Conservation (phyloP, 2,329 filamentous ascomycete genomes). For the Ascochyta clinopodiicola region DNA sequence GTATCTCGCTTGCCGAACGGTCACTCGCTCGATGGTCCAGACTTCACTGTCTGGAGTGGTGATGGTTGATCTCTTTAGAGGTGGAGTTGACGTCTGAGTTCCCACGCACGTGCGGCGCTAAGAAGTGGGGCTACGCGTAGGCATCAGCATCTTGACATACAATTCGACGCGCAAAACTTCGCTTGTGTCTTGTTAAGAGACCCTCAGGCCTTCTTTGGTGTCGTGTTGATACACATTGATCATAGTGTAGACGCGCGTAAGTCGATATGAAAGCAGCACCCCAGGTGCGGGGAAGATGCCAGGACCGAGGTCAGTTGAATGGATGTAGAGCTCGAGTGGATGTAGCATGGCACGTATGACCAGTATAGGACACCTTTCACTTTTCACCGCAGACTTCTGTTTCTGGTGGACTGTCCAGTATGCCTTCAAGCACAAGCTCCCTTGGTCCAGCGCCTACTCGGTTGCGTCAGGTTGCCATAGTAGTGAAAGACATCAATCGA, state of each 20-base stretch:
- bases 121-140: background rate
- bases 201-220: too few relatives aligned
- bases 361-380: too few relatives aligned
- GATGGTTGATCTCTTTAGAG: background rate
- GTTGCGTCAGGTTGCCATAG: slow-evolving; percentile 46
- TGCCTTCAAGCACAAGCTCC: background rate
- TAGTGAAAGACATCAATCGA: slow-evolving; percentile 36
- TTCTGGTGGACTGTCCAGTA: background rate
- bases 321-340: background rate
- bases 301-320: slow-evolving; percentile 7
- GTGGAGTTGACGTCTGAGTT: slow-evolving; percentile 1
- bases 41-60: too few relatives aligned
- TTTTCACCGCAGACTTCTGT: background rate
- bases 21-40: background rate
- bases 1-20: too few relatives aligned
- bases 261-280: background rate
- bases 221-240: too few relatives aligned
- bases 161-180: too few relatives aligned
- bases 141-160: background rate
- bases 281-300: slow-evolving; percentile 7
- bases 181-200: too few relatives aligned
- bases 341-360: background rate
- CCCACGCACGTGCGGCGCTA: background rate
- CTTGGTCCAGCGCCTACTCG: slow-evolving; percentile 34
- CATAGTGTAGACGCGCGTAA: too few relatives aligned